These are phyloP conservation scores for Solanum aculeatissimum DNA, from an alignment of 305 asterid genomes.

Conservation along the genomic window DNA sequence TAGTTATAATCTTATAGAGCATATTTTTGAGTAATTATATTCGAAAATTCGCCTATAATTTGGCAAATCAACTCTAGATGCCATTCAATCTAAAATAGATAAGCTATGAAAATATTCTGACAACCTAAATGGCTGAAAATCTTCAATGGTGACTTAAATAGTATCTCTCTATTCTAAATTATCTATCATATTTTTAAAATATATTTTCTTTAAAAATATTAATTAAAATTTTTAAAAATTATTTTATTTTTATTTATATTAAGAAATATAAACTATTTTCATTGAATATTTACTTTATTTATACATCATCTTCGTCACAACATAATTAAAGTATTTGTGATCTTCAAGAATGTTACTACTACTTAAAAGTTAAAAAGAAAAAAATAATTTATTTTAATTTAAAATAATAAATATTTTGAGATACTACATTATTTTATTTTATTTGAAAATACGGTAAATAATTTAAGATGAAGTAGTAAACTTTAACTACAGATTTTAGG, in stretches of 20 bases:
- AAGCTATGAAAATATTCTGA: not conserved
- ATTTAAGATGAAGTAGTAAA: not conserved
- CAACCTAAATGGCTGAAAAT: not conserved
- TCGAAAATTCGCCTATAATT: too few species aligned
- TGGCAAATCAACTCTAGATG: not conserved
- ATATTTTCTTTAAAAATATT: too few species aligned
- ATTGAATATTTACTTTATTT: not conserved
- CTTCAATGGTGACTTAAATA: not conserved
- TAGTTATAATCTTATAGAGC: too few species aligned
- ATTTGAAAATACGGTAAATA: not conserved
- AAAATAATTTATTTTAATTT: not conserved
- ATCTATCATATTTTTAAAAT: not conserved
- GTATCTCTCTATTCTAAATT: not conserved
- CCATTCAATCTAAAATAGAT: not conserved
- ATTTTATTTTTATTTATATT: not conserved
- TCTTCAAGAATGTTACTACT: not conserved
- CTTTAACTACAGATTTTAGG: not conserved
- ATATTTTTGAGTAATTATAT: too few species aligned
- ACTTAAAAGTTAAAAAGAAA: too few species aligned
- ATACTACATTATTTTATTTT: not conserved
- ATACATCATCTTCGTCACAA: accelerated
- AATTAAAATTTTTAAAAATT: too few species aligned
- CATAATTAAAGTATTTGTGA: not conserved
- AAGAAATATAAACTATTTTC: not conserved
- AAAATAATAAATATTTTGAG: not conserved